phyloP scores from a whole-genome alignment of 805 yeast species.

The Danielia oregonensis region DNA sequence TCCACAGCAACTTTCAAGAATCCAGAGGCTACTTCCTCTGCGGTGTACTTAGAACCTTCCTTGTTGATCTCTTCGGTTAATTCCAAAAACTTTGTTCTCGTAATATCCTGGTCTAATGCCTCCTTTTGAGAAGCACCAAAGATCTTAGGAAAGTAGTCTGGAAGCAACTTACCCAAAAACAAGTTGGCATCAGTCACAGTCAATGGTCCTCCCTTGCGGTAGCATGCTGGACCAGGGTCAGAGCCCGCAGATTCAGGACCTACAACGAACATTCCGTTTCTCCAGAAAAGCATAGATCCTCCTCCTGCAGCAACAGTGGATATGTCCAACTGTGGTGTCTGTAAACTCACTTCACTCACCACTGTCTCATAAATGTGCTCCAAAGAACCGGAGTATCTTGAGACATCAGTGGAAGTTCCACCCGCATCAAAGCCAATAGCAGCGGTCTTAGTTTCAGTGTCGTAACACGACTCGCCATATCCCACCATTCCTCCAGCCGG shows the following conservation, averaged over 20 bases:
- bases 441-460: conserved; percentile 46
- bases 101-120: conserved; percentile 13
- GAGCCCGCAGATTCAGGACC: conserved; percentile 19
- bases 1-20: conserved; percentile 18
- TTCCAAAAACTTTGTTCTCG: conserved; percentile 9
- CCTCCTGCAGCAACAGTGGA: conserved; percentile 49
- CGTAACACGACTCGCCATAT: conserved; percentile 73
- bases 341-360: conserved; percentile 41
- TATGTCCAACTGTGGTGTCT: conserved; percentile 42
- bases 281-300: conserved; percentile 29
- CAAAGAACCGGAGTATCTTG: conserved; percentile 36
- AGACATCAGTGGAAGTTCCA: conserved; percentile 45
- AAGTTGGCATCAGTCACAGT: conserved; percentile 20
- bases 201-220: conserved; percentile 19
- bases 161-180: conserved; percentile 15
- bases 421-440: conserved; percentile 46
- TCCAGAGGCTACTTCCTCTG: conserved; percentile 16
- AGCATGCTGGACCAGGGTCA: conserved; percentile 20
- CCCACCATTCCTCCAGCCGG: conserved; percentile 99
- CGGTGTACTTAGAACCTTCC: conserved; percentile 10
- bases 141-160: conserved; percentile 17
- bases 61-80: conserved; percentile 13
- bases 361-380: conserved; percentile 45
- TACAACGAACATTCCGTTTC: conserved; percentile 18
- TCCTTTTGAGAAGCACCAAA: conserved; percentile 15